Percentiles rank a stretch among this genome's conserved stretches.
Evolutionary conservation across 2,329 filamentous ascomycete species (phyloP).

Genomic region (Gliomastix tumulicola): DNA sequence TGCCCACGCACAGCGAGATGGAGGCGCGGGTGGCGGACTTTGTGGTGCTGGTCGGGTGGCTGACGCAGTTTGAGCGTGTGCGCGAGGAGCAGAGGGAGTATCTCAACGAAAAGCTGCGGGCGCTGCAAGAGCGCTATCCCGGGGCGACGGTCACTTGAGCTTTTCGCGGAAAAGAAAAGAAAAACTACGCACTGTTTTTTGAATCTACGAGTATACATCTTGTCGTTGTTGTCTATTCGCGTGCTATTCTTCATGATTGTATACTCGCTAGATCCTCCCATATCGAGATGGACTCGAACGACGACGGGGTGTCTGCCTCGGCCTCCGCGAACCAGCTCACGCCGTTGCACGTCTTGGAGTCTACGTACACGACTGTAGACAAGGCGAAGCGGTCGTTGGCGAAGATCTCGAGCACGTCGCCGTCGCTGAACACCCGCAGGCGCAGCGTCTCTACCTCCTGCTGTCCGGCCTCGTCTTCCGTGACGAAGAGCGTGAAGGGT

Average conservation of each 20-base stretch:
- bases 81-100: conserved; percentile 35
- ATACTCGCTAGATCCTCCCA: conserved; percentile 1
- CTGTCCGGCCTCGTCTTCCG: conserved; percentile 1
- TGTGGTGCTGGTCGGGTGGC: conserved; percentile 40
- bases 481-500: conserved; percentile 37
- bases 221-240: no score
- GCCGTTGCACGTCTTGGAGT: conserved; percentile 7
- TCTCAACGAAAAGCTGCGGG: conserved; percentile 30
- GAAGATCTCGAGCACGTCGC: conserved; percentile 15
- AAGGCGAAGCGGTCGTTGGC: conserved; percentile 17
- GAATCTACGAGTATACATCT: no score
- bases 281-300: conserved; percentile 11
- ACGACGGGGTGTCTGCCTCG: not conserved
- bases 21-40: conserved; percentile 45
- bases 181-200: no score
- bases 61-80: conserved; percentile 40
- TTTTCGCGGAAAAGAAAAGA: no score
- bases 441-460: conserved; percentile 11
- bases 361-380: conserved; percentile 15
- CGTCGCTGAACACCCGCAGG: conserved; percentile 14
- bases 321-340: conserved; percentile 16
- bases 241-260: no score
- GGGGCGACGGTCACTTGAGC: no score
- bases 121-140: no score
- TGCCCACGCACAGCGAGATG: conserved; percentile 34